These are phyloP conservation scores for Aspergillus sergii DNA, from an alignment of 2,329 filamentous ascomycete genomes.

Conservation along the genomic window DNA sequence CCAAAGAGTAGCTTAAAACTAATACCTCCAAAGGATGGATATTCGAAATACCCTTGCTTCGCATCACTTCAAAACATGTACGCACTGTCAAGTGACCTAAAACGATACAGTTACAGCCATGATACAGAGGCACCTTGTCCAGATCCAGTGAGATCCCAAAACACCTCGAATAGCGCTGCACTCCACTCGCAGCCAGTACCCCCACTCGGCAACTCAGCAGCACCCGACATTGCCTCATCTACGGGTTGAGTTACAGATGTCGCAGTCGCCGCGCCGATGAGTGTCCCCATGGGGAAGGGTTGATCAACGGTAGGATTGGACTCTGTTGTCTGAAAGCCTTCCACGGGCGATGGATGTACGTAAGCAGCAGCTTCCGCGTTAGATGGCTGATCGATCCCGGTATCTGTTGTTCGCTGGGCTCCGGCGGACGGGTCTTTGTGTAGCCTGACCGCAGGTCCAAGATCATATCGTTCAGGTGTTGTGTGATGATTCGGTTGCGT, in stretches of 20 bases:
- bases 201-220: slow-evolving; percentile 14
- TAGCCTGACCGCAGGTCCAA: neutral
- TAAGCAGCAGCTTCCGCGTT: neutral
- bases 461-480: neutral
- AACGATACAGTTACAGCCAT: neutral
- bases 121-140: neutral
- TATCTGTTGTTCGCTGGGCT: neutral
- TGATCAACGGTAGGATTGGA: neutral
- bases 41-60: neutral
- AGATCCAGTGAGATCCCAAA: slow-evolving; percentile 5
- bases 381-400: neutral
- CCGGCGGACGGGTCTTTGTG: neutral
- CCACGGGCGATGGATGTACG: neutral
- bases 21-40: neutral
- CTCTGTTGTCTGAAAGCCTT: neutral
- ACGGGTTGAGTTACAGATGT: neutral
- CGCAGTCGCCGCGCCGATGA: neutral
- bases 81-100: neutral
- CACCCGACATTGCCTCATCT: neutral
- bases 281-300: neutral
- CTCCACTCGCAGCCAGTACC: slow-evolving; percentile 25
- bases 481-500: neutral
- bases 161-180: slow-evolving; percentile 17
- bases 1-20: too few species aligned
- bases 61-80: neutral